Evolutionary conservation across 345 rosid species (phyloP), one percentile per base, ranked within the genome.

Genomic region (Populus pruinosa): DNA sequence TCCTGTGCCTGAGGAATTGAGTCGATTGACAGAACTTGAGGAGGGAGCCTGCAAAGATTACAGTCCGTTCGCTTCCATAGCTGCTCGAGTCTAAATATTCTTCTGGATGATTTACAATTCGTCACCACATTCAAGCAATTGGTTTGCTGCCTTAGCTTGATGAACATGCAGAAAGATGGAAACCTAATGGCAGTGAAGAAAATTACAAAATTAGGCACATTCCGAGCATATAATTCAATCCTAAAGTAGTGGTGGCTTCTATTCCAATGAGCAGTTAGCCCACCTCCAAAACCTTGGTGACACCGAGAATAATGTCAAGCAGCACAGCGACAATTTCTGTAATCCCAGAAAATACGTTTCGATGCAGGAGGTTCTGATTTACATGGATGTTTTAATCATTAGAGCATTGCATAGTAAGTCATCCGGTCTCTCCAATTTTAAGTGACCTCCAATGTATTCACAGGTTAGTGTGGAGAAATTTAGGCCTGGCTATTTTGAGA

Each of bases 31-130:
- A 65, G 87, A 87, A 69, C 59, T 84, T 69, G 85, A 84, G 79
- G 83, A 84, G 41, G 87, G 82, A 82, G 87, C 87, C 71, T 82
- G 33, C 86, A 83, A 25, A 77, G 82, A 68, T 78, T 87, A 75
- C 76, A 71, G 20, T 74, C 61, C 59, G 85, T 87, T 76, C 79
- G 67, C 55, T 27, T 81, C 31, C 87, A 79, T 55, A 78, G 75
- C 74, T 84, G 87, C 72, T 43, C 31, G 64, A 11, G 71, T 16
- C 78, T 75, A 43, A 79, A 77, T 76, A 82, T 81, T 82, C 86
- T 87, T 12, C 44, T 8, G 44, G 89, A 81, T 66, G 87, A 83
- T 39, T 69, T 87, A 78, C 87, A 87, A 77, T 81, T 79, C 43
- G 75, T 82, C 64, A 75, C 83, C 68, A 80, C 85, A 64, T 49